These are phyloP conservation scores for Vitis rupestris DNA, from an alignment of 164 flowering plant species.

Conservation along the genomic window DNA sequence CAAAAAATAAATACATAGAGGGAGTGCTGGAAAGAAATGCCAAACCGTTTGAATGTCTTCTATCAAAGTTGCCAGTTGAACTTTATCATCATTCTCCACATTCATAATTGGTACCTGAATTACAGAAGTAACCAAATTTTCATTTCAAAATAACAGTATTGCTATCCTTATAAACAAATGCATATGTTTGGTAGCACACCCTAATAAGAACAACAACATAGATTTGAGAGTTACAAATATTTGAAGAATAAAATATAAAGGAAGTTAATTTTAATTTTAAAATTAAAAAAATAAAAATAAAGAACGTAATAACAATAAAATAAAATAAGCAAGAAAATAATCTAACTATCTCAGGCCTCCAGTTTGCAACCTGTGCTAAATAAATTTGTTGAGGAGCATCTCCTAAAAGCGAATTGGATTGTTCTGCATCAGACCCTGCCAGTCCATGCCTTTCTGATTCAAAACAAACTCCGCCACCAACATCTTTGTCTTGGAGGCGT, in stretches of 20 bases:
- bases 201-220: too few relatives aligned
- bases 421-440: slow-evolving; percentile 18
- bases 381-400: slow-evolving; percentile 56
- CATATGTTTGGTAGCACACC: too few relatives aligned
- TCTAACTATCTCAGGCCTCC: not conserved
- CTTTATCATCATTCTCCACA: slow-evolving; percentile 52
- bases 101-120: slow-evolving; percentile 74
- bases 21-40: slow-evolving; percentile 5
- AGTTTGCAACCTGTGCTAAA: slow-evolving; percentile 71
- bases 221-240: too few relatives aligned
- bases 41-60: slow-evolving; percentile 69
- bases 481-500: slow-evolving; percentile 17
- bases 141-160: not conserved
- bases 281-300: not conserved
- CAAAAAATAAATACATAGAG: not conserved
- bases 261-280: not conserved
- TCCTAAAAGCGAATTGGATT: slow-evolving; percentile 18
- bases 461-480: slow-evolving; percentile 13
- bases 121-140: not conserved
- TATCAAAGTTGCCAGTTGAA: slow-evolving; percentile 54
- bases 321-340: not conserved
- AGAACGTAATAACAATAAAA: not conserved
- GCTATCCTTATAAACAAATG: not conserved
- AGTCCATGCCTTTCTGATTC: slow-evolving; percentile 23
- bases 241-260: not conserved